Evolutionary conservation across 345 rosid species (phyloP), one percentile per base, ranked within the genome.

Genomic region (Eucalyptus camaldulensis): DNA sequence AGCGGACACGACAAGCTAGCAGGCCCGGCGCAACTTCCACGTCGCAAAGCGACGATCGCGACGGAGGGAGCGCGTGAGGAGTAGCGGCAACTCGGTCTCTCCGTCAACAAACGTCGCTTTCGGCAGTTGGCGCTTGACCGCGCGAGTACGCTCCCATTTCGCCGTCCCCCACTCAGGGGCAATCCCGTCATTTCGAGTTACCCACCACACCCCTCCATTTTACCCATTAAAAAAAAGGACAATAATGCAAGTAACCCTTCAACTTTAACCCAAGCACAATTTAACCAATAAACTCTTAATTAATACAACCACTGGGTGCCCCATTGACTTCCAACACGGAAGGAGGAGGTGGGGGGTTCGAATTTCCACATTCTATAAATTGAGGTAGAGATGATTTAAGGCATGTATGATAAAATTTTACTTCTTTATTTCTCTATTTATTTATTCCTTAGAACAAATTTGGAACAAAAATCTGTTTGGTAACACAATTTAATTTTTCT

Each of bases 281-380:
- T 7, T 53, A 53, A 8, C 10, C 56, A 8, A 2, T 7, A 7
- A 53, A 3, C 10, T 53, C 24, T 53, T 53, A 53, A 53, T 53
- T 53, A 17, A 53, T 19, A 3, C 8, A 7, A 50, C 19, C 19
- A 50, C 0, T 0, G n/a, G n/a, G n/a, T n/a, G n/a, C n/a, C n/a
- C n/a, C n/a, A n/a, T n/a, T n/a, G n/a, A n/a, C n/a, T n/a, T n/a
- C n/a, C 17, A 14, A 14, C 1, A 5, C 0, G 3, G 1, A 49
- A 49, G 3, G 3, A 1, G 6, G 6, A 1, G 3, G 6, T 49
- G 51, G 0, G 17, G 0, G 17, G 0, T 49, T 49, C 2, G 5
- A 13, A 49, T 49, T 0, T n/a, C n/a, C n/a, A n/a, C n/a, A n/a
- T n/a, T n/a, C n/a, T n/a, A n/a, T n/a, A n/a, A n/a, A n/a, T n/a